Evolutionary conservation across 1,284 basidiomycete species (phyloP).

Genomic region (Sanghuangporus baumii): DNA sequence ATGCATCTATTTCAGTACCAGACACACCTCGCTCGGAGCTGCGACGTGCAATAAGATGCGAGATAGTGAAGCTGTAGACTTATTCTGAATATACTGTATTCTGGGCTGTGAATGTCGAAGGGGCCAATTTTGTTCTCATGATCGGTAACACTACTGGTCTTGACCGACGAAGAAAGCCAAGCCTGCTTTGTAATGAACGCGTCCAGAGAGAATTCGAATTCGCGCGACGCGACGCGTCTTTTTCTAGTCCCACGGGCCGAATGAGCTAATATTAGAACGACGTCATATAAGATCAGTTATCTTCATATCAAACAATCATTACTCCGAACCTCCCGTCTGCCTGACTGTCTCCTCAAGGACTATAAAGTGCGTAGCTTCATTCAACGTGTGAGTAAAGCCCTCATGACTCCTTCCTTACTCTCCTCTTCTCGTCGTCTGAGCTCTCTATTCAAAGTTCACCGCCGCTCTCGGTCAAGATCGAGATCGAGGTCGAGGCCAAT

Average conservation of each 20-base stretch:
- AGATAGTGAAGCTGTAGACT: conserved; percentile 11
- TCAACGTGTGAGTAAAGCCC: too few relatives aligned
- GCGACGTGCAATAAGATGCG: conserved; percentile 8
- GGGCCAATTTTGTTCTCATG: background rate
- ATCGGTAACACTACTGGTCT: background rate
- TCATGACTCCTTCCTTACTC: too few relatives aligned
- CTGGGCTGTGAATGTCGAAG: background rate
- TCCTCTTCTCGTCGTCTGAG: background rate
- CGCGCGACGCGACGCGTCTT: background rate
- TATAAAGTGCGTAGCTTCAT: too few relatives aligned
- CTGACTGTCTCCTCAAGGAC: too few relatives aligned
- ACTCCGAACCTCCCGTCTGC: too few relatives aligned
- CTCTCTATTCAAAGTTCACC: background rate
- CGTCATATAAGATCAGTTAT: background rate
- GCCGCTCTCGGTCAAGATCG: background rate
- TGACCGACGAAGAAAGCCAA: background rate
- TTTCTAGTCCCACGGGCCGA: background rate
- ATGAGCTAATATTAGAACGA: background rate
- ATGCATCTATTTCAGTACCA: conserved; percentile 35
- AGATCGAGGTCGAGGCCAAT: background rate
- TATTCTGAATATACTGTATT: background rate
- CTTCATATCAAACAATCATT: too few relatives aligned
- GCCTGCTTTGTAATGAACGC: too few relatives aligned
- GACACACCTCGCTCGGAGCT: conserved; percentile 6
- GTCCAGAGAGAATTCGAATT: too few relatives aligned